These are phyloP conservation scores for Annulohypoxylon bovei DNA, from an alignment of 495 filamentous ascomycete species.

Conservation along the genomic window DNA sequence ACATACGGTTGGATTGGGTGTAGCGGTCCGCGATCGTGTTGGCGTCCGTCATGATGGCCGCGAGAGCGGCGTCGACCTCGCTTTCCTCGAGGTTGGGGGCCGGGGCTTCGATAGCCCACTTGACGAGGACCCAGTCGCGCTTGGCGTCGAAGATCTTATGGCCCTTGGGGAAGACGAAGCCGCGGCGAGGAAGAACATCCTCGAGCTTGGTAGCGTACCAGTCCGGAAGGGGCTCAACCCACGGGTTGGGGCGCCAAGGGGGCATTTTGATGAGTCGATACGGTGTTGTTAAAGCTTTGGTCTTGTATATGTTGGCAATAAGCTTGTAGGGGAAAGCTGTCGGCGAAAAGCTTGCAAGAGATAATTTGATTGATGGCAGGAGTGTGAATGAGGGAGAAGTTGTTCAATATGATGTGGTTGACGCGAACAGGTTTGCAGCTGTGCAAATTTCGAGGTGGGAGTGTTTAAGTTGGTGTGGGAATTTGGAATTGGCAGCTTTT, in stretches of 20 bases:
- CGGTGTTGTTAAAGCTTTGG: too few species aligned
- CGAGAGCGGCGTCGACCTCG: slow-evolving; percentile 11
- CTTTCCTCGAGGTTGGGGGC: not conserved
- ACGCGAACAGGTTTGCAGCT: too few species aligned
- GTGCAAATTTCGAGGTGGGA: too few species aligned
- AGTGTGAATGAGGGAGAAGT: not conserved
- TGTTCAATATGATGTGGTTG: not conserved
- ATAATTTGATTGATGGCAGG: not conserved
- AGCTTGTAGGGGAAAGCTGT: not conserved
- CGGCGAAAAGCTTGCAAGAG: not conserved
- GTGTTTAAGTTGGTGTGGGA: too few species aligned
- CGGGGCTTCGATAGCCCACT: not conserved
- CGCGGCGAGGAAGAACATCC: slow-evolving; percentile 11
- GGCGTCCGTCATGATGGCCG: slow-evolving; percentile 5
- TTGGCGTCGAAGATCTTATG: slow-evolving; percentile 8
- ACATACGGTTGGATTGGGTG: not conserved
- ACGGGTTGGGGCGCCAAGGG: not conserved
- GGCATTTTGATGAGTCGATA: not conserved
- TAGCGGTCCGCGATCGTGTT: not conserved
- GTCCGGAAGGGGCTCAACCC: not conserved
- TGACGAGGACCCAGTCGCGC: not conserved
- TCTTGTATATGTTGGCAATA: not conserved
- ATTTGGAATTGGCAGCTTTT: too few species aligned
- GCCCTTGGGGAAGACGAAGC: slow-evolving; percentile 10
- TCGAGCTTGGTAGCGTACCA: not conserved